phyloP scores from a whole-genome alignment of 768 basidiomycete genomes.

The Lactarius vividus region DNA sequence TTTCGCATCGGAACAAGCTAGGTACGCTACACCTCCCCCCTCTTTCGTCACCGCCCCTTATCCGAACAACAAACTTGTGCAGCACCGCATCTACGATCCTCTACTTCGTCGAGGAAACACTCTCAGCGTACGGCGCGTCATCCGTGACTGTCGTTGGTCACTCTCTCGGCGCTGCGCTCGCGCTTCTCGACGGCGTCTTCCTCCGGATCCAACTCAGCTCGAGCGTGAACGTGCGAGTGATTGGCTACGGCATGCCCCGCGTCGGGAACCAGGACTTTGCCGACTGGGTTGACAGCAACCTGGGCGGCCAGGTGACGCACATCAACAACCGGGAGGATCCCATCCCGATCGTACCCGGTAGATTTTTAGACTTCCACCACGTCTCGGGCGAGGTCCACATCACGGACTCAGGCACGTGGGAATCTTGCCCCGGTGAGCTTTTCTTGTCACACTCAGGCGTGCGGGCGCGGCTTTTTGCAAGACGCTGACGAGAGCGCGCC shows the following conservation, averaged over 20 bases:
- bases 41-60: not conserved
- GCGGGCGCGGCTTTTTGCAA: not conserved
- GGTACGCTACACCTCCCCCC: conserved; percentile 34
- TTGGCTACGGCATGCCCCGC: conserved; percentile 10
- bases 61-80: not conserved
- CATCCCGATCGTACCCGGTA: conserved; percentile 37
- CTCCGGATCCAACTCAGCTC: not conserved
- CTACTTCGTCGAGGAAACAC: not conserved
- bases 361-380: conserved; percentile 46
- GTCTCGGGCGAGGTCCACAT: conserved; percentile 41
- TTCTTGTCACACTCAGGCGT: not conserved
- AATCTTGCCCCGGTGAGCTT: conserved; percentile 19
- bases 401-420: conserved; percentile 47
- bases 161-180: conserved; percentile 14
- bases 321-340: not conserved
- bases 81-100: conserved; percentile 13
- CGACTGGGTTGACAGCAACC: conserved; percentile 22
- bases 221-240: not conserved
- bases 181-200: conserved; percentile 11
- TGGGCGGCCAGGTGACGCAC: conserved; percentile 46
- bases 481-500: not conserved
- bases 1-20: conserved; percentile 44
- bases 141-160: conserved; percentile 11
- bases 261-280: conserved; percentile 13
- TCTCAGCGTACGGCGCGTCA: not conserved